Evolutionary conservation across 768 basidiomycete species (phyloP).

Genomic region (Dioszegia aurantiaca): DNA sequence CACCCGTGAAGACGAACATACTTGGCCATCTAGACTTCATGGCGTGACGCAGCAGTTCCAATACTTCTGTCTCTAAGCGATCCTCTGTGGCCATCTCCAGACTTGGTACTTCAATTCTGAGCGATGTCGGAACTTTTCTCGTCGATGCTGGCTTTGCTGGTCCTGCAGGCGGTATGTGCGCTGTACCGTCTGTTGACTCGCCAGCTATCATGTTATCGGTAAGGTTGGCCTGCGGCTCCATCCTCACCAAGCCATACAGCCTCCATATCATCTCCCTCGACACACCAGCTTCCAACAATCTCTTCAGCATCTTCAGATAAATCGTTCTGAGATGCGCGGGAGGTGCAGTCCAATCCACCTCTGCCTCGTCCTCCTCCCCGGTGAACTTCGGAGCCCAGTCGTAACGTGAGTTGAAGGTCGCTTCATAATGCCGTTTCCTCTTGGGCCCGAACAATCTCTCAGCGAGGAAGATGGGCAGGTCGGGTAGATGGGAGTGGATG

Average conservation of each 20-base stretch:
- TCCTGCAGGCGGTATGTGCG: no score
- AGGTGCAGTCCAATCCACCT: constrained; percentile 25
- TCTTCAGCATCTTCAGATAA: constrained; percentile 34
- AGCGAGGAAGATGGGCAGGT: constrained; percentile 27
- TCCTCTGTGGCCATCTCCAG: constrained; percentile 11
- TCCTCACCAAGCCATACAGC: constrained; percentile 33
- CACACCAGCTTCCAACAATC: constrained; percentile 43
- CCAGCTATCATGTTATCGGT: neutral
- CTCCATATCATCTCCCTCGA: constrained; percentile 34
- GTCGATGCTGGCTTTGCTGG: neutral
- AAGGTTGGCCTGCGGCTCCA: neutral
- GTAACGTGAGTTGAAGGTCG: constrained; percentile 32
- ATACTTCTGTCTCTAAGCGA: constrained; percentile 35
- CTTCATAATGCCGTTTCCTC: constrained; percentile 28
- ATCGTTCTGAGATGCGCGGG: constrained; percentile 20
- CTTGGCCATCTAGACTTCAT: constrained; percentile 45
- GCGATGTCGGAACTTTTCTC: neutral
- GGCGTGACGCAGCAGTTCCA: constrained; percentile 46
- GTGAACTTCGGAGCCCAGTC: constrained; percentile 32
- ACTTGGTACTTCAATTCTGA: constrained; percentile 1
- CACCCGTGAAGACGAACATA: constrained; percentile 37
- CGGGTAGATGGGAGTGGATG: constrained; percentile 23
- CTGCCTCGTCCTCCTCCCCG: constrained; percentile 14
- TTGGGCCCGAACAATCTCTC: constrained; percentile 25
- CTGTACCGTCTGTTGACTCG: neutral